These are phyloP conservation scores for Suillus clintonianus DNA, from an alignment of 768 basidiomycete genomes.

Conservation along the genomic window DNA sequence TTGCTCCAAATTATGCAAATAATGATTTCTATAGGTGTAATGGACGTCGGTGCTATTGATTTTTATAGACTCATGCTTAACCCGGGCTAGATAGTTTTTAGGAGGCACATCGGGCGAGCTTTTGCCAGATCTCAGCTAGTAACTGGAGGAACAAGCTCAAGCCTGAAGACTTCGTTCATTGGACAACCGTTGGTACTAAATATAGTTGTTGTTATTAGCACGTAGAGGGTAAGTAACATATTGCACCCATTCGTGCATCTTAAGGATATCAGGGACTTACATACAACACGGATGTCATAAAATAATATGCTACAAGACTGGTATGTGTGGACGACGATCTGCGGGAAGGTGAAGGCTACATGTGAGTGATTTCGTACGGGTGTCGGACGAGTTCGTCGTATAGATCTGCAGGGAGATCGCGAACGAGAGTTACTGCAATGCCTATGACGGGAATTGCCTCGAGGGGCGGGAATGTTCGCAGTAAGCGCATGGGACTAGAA, in stretches of 20 bases:
- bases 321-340: slow-evolving; percentile 5
- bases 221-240: background rate
- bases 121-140: slow-evolving; percentile 34
- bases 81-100: too few relatives aligned
- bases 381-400: slow-evolving; percentile 90
- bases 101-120: slow-evolving; percentile 14
- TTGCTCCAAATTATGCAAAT: too few relatives aligned
- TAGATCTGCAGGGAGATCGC: slow-evolving; percentile 83
- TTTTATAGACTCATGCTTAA: too few relatives aligned
- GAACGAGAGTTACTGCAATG: slow-evolving; percentile 91
- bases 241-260: background rate
- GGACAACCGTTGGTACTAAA: slow-evolving; percentile 24
- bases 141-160: slow-evolving; percentile 24
- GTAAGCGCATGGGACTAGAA: slow-evolving; percentile 86
- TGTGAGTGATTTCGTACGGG: slow-evolving; percentile 60
- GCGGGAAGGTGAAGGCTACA: background rate
- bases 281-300: slow-evolving; percentile 13
- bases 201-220: background rate
- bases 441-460: slow-evolving; percentile 87
- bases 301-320: slow-evolving; percentile 26
- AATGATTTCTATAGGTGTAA: too few relatives aligned
- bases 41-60: too few relatives aligned
- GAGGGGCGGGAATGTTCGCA: slow-evolving; percentile 92
- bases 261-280: slow-evolving; percentile 6
- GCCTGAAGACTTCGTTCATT: background rate